Conservation (phyloP, 139 green algal genomes). For the Chlamydomonas applanata region DNA sequence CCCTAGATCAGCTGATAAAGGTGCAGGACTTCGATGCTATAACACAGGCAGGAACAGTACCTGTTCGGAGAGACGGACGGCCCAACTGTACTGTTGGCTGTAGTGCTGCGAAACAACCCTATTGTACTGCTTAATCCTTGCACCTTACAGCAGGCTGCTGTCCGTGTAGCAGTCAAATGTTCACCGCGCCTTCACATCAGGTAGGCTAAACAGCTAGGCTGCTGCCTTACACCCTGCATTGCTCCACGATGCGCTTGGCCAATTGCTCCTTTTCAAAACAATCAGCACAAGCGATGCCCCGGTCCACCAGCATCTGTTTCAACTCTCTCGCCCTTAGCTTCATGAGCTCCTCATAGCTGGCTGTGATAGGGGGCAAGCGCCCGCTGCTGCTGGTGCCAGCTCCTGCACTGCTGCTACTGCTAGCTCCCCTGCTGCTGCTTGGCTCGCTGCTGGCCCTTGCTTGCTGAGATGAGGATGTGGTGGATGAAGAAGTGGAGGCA, state of each 20-base stretch:
- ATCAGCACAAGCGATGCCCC: conserved; percentile 32
- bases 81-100: too few species aligned
- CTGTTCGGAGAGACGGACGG: too few species aligned
- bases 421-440: not conserved
- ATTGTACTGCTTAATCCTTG: too few species aligned
- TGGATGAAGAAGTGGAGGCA: too few species aligned
- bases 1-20: too few species aligned
- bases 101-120: too few species aligned
- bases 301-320: conserved; percentile 37
- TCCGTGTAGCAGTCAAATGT: too few species aligned
- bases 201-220: too few species aligned
- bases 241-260: conserved; percentile 26
- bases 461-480: not conserved
- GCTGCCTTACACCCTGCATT: conserved; percentile 6
- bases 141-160: too few species aligned
- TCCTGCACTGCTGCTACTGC: not conserved
- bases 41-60: too few species aligned
- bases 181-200: too few species aligned
- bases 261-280: conserved; percentile 53
- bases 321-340: conserved; percentile 32
- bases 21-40: too few species aligned
- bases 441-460: not conserved
- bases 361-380: not conserved
- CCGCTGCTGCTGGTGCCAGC: conserved; percentile 7
- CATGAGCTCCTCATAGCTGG: conserved; percentile 36